Evolutionary conservation across 2,329 filamentous ascomycete species (phyloP), one percentile per base, ranked within the genome.

Genomic region (Juglanconis sp.): DNA sequence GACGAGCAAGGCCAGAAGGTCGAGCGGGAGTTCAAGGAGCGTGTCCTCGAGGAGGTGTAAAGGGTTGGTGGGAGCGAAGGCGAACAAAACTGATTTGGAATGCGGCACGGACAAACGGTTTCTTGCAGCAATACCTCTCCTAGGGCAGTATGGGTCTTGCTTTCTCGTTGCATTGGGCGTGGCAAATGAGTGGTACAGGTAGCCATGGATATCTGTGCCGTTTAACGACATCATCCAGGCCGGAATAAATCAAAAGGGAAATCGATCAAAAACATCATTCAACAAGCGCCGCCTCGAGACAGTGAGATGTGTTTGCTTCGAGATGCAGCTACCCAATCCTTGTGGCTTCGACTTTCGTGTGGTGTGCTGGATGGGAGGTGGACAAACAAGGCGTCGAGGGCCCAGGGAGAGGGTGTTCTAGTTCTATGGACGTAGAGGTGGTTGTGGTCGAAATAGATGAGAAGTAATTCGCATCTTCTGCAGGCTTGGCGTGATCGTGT

Each of bases 11-110:
- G 95, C 73, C 91, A 97, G 82, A 98, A 97, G 91, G 91, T 96
- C 70, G 95, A 98, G 87, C 85, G 92, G 76, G 94, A 99, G 83
- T 99, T 98, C 90, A 96, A 97, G 91, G 94, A 99, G 88, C 86
- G 85, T 74, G 92, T 97, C 74, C 86, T 97, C 72, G 91, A 96
- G 78, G 87, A 87, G 78, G 95, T 98, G 81, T 98, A 92, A 92
- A 83, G 73, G 74, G 71, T 70, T 63, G 71, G 73, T 70, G 70
- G 73, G 73, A 73, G 76, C 75, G 73, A 75, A 57, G 44, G 44
- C 54, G 55, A 54, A 61, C 54, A 63, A 63, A 63, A 63, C 53
- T 63, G 61, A 63, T 59, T 63, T 63, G 61, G 61, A 63, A 54
- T 60, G 61, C 73, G 74, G 76, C 75, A 76, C 74, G 76, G 73